Evolutionary conservation across 441 rosid species (phyloP).

Genomic region (Jatropha podagrica): DNA sequence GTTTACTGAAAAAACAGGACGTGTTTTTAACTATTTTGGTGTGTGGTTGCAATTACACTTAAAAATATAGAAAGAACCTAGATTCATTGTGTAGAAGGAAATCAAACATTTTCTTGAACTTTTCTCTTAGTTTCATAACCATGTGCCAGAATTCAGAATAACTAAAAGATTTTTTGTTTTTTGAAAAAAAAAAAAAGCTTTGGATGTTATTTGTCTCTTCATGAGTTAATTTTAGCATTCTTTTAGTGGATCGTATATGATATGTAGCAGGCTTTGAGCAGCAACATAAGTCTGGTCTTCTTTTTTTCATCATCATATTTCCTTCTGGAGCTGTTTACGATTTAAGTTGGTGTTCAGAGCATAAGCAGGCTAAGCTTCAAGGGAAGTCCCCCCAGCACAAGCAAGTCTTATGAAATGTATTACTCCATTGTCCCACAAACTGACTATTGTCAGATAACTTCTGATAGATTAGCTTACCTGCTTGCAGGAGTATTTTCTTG

Average conservation of each 20-base stretch:
- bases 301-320: neutral
- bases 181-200: no score
- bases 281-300: neutral
- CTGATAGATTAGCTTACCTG: neutral
- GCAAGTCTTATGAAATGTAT: neutral
- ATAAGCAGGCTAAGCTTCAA: neutral
- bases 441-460: neutral
- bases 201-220: no score
- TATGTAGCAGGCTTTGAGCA: no score
- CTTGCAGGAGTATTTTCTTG: neutral
- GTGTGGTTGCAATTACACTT: neutral
- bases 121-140: no score
- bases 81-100: no score
- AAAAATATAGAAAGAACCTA: no score
- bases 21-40: neutral
- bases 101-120: no score
- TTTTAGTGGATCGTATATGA: no score
- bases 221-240: no score
- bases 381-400: neutral
- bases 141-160: no score
- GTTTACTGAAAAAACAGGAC: no score
- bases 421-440: neutral
- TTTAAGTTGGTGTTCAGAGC: slow-evolving; percentile 2
- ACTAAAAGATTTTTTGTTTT: no score
- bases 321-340: neutral